Evolutionary conservation across 345 rosid species (phyloP), one percentile per base, ranked within the genome.

Genomic region (Dovyalis caffra): DNA sequence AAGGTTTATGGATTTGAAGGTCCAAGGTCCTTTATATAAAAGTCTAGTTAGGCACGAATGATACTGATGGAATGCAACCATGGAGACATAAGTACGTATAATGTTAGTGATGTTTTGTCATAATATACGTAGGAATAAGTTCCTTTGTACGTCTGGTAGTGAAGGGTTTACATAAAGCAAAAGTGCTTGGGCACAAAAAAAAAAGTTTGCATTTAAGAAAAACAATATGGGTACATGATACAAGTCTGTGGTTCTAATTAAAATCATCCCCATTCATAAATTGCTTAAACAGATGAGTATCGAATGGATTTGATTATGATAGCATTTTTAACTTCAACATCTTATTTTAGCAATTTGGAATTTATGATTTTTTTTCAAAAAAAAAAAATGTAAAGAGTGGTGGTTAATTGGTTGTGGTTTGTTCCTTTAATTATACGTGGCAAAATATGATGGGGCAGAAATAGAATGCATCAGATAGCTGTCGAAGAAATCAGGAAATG

Each of bases 371-470:
- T 33, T 29, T 34, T 58, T 20, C n/a, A n/a, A n/a, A n/a, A n/a
- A n/a, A n/a, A n/a, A n/a, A n/a, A n/a, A n/a, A n/a, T n/a, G n/a
- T 5, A 53, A 75, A 66, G 74, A 71, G 20, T 35, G 74, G 64
- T 70, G n/a, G 10, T 53, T 33, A 6, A 5, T 53, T 33, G 11
- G 21, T 8, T 28, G 16, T 20, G 71, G 49, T 35, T 66, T 66
- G 31, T 34, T n/a, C 25, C 31, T 65, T 9, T 2, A 18, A 47
- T 5, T 43, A 21, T 10, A 7, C 1, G 26, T 32, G 12, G 1
- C n/a, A 20, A 16, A 6, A 16, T 16, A 2, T 49, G n/a, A 16
- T 20, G 56, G 23, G 23, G n/a, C 56, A 49, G 23, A 49, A 49
- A 49, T 20, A 18, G 56, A 49, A 49, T 4, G 56, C 23, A 49